Evolutionary conservation across 176 grass and related monocot genomes (phyloP), one percentile per base, ranked within the genome.

Genomic region (Carex littledalei): DNA sequence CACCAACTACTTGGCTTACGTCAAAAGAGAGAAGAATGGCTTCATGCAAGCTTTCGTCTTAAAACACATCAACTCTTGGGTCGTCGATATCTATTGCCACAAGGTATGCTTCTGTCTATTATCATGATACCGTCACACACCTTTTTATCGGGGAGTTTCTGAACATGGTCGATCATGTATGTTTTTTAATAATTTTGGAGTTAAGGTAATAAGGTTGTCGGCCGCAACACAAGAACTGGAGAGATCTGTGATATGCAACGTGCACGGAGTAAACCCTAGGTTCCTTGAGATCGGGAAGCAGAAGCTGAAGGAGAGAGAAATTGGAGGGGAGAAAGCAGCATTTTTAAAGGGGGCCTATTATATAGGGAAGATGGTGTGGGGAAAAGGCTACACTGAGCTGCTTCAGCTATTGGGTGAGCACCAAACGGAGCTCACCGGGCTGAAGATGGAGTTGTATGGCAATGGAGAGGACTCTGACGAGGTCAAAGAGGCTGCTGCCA

Each of bases 341-440:
- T 99, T 94, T 68, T 78, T 88, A 66, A 99, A 95, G 85, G 93
- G 96, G 66, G 90, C 93, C 60, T 99, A 99, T 88, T 99, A 94
- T 83, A 98, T 98, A 77, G 96, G 96, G 67, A 98, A 98, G 85
- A 98, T 98, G 96, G 58, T 98, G 20, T 98, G 96, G 96, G 94
- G 91, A 90, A 99, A 99, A 92, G 96, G 90, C 50, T 99, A 99
- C 87, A 89, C 72, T 2, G 91, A 99, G 86, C 88, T 99, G 35
- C 91, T 99, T 29, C 87, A 95, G 12, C 77, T 99, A 49, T 89
- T 99, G 77, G 84, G 72, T 41, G 85, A 91, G 78, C 78, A 92
- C 66, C 90, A 99, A 85, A 81, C 67, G 31, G 90, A 92, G 85
- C 81, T 99, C 13, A 87, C 85, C 35, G 88, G 84, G n/a, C 85